Evolutionary conservation across 345 rosid species (phyloP), one percentile per base, ranked within the genome.

Genomic region (Arabis hirsuta): DNA sequence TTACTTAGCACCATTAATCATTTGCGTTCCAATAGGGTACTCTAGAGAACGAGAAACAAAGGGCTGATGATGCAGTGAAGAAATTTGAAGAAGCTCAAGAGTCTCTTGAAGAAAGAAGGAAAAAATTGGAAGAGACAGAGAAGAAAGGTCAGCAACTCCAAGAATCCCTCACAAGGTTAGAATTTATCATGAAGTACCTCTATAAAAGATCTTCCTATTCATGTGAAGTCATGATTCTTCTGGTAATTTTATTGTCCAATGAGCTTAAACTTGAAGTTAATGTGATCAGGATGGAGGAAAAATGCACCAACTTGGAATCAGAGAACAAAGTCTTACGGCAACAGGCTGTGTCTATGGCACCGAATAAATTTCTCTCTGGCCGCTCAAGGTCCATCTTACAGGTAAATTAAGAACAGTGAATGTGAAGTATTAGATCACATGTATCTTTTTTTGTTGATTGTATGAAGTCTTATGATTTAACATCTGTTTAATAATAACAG

Each of bases 301-400:
- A 88, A 80, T 82, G 90, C 52, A 59, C 72, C 41, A 93, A 93
- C 73, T 68, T 88, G 69, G 97, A 88, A 78, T 93, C 98, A 12
- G 98, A 90, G 81, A 90, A 90, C 71, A 84, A 87, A 89, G 98
- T 93, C 26, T 82, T 93, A 47, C 81, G 97, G 47, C 98, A 93
- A 73, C 98, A 93, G 77, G 97, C 97, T 58, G 90, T 93, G 62
- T 87, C 97, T 29, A 85, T 93, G 87, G 86, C 98, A 70, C 96
- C 98, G n/a, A 93, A 85, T 59, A 90, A 87, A 77, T 88, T 88
- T 82, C 90, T 93, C 64, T 90, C 98, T 29, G 96, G 93, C 47
- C 96, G 98, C 72, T 90, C 96, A 65, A 80, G 97, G 81, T 93
- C 98, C 48, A 87, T 83, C 62, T 47, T 93, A 80, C 96, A 90